Evolutionary conservation across 441 rosid species (phyloP).

Genomic region (Monsonia emarginata): DNA sequence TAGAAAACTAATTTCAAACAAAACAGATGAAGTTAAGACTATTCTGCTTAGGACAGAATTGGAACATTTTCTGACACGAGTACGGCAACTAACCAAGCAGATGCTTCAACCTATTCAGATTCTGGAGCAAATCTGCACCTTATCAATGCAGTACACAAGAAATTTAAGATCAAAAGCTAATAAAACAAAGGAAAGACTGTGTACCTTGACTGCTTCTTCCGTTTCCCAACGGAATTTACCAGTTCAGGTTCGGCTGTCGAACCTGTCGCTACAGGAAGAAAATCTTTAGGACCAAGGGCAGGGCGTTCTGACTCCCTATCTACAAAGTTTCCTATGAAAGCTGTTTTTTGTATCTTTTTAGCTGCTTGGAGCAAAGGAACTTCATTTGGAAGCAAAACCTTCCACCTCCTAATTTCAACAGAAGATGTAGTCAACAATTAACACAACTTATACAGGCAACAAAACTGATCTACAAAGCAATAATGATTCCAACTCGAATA

Average conservation of each 20-base stretch:
- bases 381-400: slow-evolving; percentile 45
- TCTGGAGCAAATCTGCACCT: slow-evolving; percentile 13
- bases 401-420: slow-evolving; percentile 65
- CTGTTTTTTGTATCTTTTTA: slow-evolving; percentile 36
- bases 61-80: too few relatives aligned
- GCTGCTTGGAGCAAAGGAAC: slow-evolving; percentile 52
- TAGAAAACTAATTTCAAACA: too few relatives aligned
- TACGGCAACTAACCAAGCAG: slow-evolving; percentile 23
- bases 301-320: slow-evolving; percentile 76
- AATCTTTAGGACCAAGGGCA: slow-evolving; percentile 47
- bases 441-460: slow-evolving; percentile 1
- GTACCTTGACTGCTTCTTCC: slow-evolving; percentile 41
- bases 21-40: too few relatives aligned
- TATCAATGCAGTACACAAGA: slow-evolving; percentile 20
- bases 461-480: not conserved
- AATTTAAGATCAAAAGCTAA: not conserved
- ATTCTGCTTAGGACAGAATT: too few relatives aligned
- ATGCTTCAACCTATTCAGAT: slow-evolving; percentile 20
- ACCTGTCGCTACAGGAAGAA: slow-evolving; percentile 31
- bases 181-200: not conserved
- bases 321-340: slow-evolving; percentile 61
- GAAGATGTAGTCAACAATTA: too few relatives aligned
- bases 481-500: slow-evolving; percentile 1
- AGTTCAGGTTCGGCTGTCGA: slow-evolving; percentile 26
- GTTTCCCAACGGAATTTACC: slow-evolving; percentile 25